Percentiles rank a stretch among this genome's conserved stretches.
These are phyloP conservation scores for Emmonsiellopsis sp. DNA, from an alignment of 2,329 filamentous ascomycete genomes.

Conservation along the genomic window DNA sequence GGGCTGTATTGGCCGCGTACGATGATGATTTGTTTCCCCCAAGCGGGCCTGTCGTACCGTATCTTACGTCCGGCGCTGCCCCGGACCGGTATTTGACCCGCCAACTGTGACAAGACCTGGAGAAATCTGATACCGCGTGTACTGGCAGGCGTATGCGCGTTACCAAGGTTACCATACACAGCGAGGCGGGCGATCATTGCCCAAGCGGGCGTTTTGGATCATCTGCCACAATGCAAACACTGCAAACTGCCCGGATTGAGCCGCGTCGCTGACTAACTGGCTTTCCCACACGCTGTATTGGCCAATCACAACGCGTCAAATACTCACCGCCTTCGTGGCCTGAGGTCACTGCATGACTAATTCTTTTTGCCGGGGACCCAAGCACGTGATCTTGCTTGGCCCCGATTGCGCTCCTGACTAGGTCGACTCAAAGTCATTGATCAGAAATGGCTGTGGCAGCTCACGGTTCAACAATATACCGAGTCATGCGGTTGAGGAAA, in stretches of 20 bases:
- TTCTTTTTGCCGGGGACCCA: too few species aligned
- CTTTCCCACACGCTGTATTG: too few species aligned
- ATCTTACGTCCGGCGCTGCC: background rate
- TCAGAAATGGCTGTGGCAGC: too few species aligned
- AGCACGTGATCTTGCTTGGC: too few species aligned
- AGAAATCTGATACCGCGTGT: background rate
- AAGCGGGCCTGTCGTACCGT: background rate
- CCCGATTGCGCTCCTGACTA: too few species aligned
- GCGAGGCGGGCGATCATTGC: background rate
- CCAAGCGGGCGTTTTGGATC: background rate
- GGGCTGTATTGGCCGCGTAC: background rate
- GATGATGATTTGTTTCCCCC: conserved; percentile 2
- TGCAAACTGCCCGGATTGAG: background rate
- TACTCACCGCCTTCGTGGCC: too few species aligned
- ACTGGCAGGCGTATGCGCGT: background rate
- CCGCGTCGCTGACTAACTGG: background rate
- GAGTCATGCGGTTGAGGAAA: too few species aligned
- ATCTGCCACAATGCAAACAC: background rate
- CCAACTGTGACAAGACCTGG: background rate
- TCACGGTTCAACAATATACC: too few species aligned
- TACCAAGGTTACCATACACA: background rate
- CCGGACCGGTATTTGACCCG: background rate
- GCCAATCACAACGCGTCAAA: background rate
- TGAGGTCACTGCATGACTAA: too few species aligned
- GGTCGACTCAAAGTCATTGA: too few species aligned